Conservation (phyloP, 257 asterid species). For the Przewalskia tangutica region DNA sequence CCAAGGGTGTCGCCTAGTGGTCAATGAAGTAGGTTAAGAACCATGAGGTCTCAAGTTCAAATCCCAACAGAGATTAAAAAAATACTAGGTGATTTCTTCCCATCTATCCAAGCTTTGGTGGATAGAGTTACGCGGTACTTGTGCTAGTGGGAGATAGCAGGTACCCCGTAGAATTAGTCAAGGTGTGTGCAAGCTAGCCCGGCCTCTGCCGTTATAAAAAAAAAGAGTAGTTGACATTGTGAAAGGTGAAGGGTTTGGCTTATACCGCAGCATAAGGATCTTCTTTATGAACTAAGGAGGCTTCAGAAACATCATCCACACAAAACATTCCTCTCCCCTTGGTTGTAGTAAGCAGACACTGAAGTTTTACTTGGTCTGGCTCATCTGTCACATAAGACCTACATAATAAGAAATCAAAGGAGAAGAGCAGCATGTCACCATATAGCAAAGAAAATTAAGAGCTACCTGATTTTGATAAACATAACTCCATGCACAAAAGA, state of each 20-base stretch:
- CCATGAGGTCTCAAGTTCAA: not conserved
- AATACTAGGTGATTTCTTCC: not conserved
- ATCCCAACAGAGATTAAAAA: not conserved
- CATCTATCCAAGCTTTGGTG: not conserved
- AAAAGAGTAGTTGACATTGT: not conserved
- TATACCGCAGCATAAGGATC: slow-evolving; percentile 90
- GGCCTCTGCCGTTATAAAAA: not conserved
- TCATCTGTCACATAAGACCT: slow-evolving; percentile 84
- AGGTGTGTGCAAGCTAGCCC: not conserved
- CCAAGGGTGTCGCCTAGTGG: not conserved
- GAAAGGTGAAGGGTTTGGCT: not conserved
- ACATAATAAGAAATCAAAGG: slow-evolving; percentile 41
- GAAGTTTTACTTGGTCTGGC: slow-evolving; percentile 33
- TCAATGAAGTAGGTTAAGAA: not conserved
- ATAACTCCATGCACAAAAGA: not conserved
- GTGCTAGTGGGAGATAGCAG: not conserved
- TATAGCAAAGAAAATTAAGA: not conserved
- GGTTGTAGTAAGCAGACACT: slow-evolving; percentile 31
- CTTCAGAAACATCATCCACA: slow-evolving; percentile 40
- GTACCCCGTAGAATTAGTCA: not conserved
- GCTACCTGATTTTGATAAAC: not conserved
- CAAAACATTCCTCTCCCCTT: slow-evolving; percentile 84
- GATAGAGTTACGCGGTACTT: not conserved
- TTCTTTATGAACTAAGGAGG: slow-evolving; percentile 74
- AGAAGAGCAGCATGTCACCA: slow-evolving; percentile 21